Percentiles rank a stretch among this genome's conserved stretches.
These are phyloP conservation scores for Deinandra increscens DNA, from an alignment of 129 eudicot species.

Conservation along the genomic window DNA sequence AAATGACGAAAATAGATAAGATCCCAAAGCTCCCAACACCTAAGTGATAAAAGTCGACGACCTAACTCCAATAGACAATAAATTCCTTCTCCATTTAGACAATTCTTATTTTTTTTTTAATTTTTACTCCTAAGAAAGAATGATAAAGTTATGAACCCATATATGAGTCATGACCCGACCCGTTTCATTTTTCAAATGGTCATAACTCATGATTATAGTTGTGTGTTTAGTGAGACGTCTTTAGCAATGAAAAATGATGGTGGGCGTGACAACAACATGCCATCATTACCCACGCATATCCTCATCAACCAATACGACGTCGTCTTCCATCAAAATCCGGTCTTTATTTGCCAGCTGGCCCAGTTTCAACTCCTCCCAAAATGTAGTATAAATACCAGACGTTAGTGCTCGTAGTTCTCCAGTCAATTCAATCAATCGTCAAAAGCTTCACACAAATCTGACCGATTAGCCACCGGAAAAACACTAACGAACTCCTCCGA, in stretches of 20 bases:
- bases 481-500: slow-evolving; percentile 2
- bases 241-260: slow-evolving; percentile 33
- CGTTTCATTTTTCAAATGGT: background rate
- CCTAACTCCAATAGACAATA: too few species aligned
- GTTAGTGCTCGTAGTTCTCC: slow-evolving; percentile 31
- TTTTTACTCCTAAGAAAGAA: too few species aligned
- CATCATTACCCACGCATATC: slow-evolving; percentile 35
- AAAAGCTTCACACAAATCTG: slow-evolving; percentile 12
- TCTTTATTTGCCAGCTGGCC: slow-evolving; percentile 37
- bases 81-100: too few species aligned
- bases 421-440: slow-evolving; percentile 39
- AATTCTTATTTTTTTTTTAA: too few species aligned
- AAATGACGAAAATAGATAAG: too few species aligned
- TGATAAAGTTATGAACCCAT: too few species aligned
- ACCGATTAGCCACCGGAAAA: slow-evolving; percentile 19
- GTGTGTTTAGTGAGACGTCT: slow-evolving; percentile 11
- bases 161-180: background rate
- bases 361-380: slow-evolving; percentile 3
- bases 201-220: background rate
- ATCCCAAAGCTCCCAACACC: too few species aligned
- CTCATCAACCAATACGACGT: slow-evolving; percentile 22
- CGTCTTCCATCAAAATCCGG: background rate
- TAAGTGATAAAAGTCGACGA: too few species aligned
- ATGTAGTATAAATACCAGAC: slow-evolving; percentile 29
- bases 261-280: slow-evolving; percentile 47